Evolutionary conservation across 2,329 filamentous ascomycete genomes (phyloP).

Genomic region (Alternaria solani): DNA sequence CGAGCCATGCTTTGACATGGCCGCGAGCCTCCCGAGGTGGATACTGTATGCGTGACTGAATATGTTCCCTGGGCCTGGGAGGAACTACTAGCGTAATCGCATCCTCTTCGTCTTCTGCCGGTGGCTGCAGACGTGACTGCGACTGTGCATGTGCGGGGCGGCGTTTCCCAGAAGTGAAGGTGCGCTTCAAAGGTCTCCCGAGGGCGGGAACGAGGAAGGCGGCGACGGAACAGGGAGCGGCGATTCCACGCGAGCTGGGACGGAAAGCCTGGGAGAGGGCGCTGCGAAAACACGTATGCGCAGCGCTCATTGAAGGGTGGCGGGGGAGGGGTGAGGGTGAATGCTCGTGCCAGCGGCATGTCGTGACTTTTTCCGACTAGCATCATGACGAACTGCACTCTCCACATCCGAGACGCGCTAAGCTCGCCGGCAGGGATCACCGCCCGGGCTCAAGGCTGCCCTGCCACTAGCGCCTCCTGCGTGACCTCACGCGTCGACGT

Average conservation of each 20-base stretch:
- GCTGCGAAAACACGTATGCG: conserved; percentile 49
- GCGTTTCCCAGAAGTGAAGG: conserved; percentile 37
- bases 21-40: conserved; percentile 31
- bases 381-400: conserved; percentile 30
- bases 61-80: conserved; percentile 18
- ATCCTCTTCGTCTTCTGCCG: conserved; percentile 4
- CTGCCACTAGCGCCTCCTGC: conserved; percentile 16
- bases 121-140: neutral
- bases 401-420: conserved; percentile 24
- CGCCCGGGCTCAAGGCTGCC: conserved; percentile 16
- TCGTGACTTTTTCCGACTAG: conserved; percentile 38
- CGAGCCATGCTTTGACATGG: conserved; percentile 46
- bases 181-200: conserved; percentile 29
- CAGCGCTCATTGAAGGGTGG: conserved; percentile 48
- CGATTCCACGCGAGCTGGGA: conserved; percentile 28
- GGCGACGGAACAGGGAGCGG: conserved; percentile 36
- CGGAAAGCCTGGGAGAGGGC: conserved; percentile 49
- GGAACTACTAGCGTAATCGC: conserved; percentile 2
- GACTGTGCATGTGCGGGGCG: conserved; percentile 16
- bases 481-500: conserved; percentile 21
- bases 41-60: conserved; percentile 29
- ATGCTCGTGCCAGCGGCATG: conserved; percentile 24
- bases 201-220: conserved; percentile 48
- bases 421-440: conserved; percentile 4
- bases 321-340: conserved; percentile 24